Conservation (phyloP, 2,329 filamentous ascomycete species). For the Lizonia empirigonia region DNA sequence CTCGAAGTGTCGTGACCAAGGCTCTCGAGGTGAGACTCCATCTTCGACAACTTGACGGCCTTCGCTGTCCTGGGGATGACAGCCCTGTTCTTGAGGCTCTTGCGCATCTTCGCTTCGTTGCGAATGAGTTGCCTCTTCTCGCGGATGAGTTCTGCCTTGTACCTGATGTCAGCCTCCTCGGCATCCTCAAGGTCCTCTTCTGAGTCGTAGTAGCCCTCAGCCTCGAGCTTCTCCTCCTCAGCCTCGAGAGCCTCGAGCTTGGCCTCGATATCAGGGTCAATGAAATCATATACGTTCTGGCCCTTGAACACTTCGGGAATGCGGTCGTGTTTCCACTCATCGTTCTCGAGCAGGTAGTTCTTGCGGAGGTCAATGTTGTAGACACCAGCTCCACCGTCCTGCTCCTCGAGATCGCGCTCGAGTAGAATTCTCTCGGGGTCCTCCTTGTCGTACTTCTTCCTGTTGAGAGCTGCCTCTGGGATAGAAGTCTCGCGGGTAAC, state of each 20-base stretch:
- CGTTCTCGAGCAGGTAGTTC: conserved; percentile 84
- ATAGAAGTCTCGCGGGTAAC: conserved; percentile 81
- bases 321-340: conserved; percentile 95
- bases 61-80: conserved; percentile 84
- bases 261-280: conserved; percentile 94
- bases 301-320: conserved; percentile 93
- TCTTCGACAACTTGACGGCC: conserved; percentile 82
- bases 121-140: conserved; percentile 92
- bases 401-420: conserved; percentile 85
- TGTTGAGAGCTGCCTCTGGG: conserved; percentile 78
- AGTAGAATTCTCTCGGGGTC: conserved; percentile 84
- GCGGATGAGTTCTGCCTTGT: conserved; percentile 93
- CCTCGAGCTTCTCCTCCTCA: conserved; percentile 91
- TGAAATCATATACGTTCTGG: conserved; percentile 96
- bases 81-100: conserved; percentile 95
- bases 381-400: conserved; percentile 93
- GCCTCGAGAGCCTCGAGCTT: conserved; percentile 92
- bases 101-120: conserved; percentile 94
- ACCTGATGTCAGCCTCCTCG: conserved; percentile 83
- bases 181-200: conserved; percentile 77
- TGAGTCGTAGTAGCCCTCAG: conserved; percentile 89
- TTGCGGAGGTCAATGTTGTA: conserved; percentile 91
- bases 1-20: conserved; percentile 84
- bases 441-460: conserved; percentile 87
- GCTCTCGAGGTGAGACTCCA: conserved; percentile 82